A percentile compares a stretch with the other conserved stretches of the same genome.
Evolutionary conservation across 2,329 filamentous ascomycete species (phyloP).

Genomic region (Pseudopithomyces maydicus): DNA sequence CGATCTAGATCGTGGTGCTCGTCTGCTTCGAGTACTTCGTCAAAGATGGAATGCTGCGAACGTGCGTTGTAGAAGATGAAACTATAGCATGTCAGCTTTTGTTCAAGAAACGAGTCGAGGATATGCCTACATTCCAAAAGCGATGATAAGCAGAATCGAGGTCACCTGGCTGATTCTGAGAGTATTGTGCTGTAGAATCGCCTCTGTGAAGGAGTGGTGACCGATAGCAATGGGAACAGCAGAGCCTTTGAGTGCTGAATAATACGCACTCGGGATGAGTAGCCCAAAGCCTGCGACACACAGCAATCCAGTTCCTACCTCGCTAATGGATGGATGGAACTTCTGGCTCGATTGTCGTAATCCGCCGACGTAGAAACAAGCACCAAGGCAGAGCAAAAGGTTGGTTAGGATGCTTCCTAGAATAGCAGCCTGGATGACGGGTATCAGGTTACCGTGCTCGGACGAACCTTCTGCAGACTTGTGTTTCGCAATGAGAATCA

Average conservation of each 20-base stretch:
- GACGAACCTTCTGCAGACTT: constrained; percentile 46
- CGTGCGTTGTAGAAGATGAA: constrained; percentile 74
- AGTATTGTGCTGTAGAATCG: constrained; percentile 39
- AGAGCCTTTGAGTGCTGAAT: constrained; percentile 50
- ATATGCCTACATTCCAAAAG: constrained; percentile 56
- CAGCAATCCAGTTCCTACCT: constrained; percentile 77
- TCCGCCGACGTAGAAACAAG: constrained; percentile 81
- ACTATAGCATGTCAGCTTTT: constrained; percentile 62
- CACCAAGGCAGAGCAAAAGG: constrained; percentile 76
- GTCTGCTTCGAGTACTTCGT: constrained; percentile 73
- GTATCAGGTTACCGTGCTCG: constrained; percentile 48
- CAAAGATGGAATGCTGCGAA: constrained; percentile 78
- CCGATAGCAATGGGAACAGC: constrained; percentile 31
- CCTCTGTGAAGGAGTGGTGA: constrained; percentile 39
- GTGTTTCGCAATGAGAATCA: constrained; percentile 68
- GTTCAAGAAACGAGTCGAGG: constrained; percentile 50
- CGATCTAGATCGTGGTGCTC: constrained; percentile 70
- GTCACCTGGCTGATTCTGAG: constrained; percentile 44
- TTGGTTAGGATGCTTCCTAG: constrained; percentile 82
- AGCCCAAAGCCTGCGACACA: constrained; percentile 71
- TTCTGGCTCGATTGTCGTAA: constrained; percentile 69
- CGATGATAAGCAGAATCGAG: constrained; percentile 42
- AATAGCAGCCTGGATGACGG: constrained; percentile 85
- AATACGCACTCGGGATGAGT: constrained; percentile 42
- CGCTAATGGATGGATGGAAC: constrained; percentile 77